Evolutionary conservation across 2,329 filamentous ascomycete species (phyloP).

Genomic region (Colletotrichum truncatum): DNA sequence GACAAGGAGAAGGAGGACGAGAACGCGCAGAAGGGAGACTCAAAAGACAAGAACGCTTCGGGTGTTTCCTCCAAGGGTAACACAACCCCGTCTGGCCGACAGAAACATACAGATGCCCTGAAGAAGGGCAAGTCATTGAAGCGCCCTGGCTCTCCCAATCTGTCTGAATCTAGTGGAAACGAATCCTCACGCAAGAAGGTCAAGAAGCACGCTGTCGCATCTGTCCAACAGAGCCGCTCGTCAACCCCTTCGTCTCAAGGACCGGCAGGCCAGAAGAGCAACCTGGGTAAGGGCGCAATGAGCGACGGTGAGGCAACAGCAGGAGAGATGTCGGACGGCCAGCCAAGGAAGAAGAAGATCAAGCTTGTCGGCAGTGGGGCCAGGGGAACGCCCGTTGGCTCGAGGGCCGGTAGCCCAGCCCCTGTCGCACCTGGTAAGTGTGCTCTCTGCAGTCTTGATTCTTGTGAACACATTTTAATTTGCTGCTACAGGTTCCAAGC

Average conservation of each 20-base stretch:
- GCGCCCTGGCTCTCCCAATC: conserved; percentile 84
- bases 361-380: conserved; percentile 58
- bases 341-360: conserved; percentile 60
- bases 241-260: conserved; percentile 61
- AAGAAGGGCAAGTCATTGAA: conserved; percentile 76
- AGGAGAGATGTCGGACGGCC: conserved; percentile 71
- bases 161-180: conserved; percentile 91
- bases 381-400: conserved; percentile 64
- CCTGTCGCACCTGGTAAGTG: conserved; percentile 50
- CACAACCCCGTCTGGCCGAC: conserved; percentile 62
- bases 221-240: conserved; percentile 61
- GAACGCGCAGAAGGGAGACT: conserved; percentile 67
- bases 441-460: neutral
- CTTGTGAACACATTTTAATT: neutral
- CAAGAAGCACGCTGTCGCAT: conserved; percentile 67
- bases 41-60: conserved; percentile 61
- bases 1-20: conserved; percentile 68
- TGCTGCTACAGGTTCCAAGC: conserved; percentile 24
- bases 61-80: conserved; percentile 75
- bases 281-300: conserved; percentile 64
- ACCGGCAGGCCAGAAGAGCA: conserved; percentile 49
- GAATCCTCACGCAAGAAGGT: conserved; percentile 87
- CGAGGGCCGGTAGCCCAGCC: conserved; percentile 69
- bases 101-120: conserved; percentile 51
- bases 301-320: conserved; percentile 79